Evolutionary conservation across 1,139 yeast genomes (phyloP).

Genomic region (Nakaseomyces glabratus): DNA sequence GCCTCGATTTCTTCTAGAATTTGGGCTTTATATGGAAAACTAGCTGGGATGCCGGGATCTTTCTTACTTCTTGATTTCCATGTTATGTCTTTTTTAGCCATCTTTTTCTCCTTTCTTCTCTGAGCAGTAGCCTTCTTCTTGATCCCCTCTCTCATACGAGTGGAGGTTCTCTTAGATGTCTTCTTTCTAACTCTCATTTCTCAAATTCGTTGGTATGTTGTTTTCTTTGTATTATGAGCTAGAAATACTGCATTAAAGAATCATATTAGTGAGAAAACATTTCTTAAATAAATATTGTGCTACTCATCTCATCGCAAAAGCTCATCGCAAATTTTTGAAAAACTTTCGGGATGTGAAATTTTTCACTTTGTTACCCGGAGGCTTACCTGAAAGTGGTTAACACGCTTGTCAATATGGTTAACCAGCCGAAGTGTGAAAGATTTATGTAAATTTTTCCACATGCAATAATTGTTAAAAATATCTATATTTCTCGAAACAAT

Average conservation of each 20-base stretch:
- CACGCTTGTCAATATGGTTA: no score
- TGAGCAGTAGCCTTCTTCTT: slow-evolving; percentile 93
- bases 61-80: slow-evolving; percentile 81
- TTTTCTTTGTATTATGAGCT: no score
- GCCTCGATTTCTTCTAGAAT: slow-evolving; percentile 76
- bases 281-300: slow-evolving; percentile 9
- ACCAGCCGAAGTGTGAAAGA: no score
- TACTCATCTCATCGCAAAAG: slow-evolving; percentile 17
- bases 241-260: no score
- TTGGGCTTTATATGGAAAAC: slow-evolving; percentile 86
- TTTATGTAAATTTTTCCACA: no score
- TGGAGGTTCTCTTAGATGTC: slow-evolving; percentile 61
- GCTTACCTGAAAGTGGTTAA: no score
- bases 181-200: slow-evolving; percentile 33
- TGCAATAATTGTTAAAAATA: no score
- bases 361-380: no score
- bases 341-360: no score
- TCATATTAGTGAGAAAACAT: neutral
- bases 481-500: no score
- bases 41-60: slow-evolving; percentile 91
- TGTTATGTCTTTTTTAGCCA: slow-evolving; percentile 78
- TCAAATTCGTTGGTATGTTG: no score
- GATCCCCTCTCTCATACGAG: slow-evolving; percentile 92
- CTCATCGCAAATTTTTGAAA: slow-evolving; percentile 8
- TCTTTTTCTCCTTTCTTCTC: slow-evolving; percentile 72